Percentiles rank a stretch among this genome's conserved stretches.
phyloP scores from a whole-genome alignment of 202 grass and related monocot species.

The Musa balbisiana region DNA sequence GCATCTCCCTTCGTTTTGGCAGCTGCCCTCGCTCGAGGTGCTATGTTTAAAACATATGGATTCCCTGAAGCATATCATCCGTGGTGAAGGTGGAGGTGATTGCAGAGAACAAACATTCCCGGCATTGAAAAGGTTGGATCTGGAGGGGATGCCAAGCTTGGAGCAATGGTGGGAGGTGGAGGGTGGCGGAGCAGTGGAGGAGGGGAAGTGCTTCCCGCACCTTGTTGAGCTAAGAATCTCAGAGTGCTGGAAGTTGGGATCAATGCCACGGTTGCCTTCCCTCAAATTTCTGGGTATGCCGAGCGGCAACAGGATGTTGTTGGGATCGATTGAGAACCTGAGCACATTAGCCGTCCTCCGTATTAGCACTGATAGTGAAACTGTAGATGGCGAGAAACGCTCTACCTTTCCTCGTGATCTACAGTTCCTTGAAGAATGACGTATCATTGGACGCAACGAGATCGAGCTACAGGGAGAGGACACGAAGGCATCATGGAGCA shows the following conservation, averaged over 20 bases:
- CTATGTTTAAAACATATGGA: constrained; percentile 23
- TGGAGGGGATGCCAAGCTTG: neutral
- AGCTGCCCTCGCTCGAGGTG: constrained; percentile 20
- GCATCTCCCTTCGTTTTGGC: constrained; percentile 27
- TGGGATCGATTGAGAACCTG: too few species aligned
- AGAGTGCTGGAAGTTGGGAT: neutral
- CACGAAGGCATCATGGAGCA: neutral
- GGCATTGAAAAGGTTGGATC: neutral
- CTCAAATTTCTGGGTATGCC: too few species aligned
- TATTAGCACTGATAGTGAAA: too few species aligned
- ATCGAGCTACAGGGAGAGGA: neutral
- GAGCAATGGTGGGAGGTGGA: neutral
- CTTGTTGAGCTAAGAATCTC: neutral
- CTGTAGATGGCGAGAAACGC: too few species aligned
- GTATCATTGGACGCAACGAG: neutral
- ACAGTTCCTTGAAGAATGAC: neutral
- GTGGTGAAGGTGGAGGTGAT: neutral
- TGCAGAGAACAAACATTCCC: neutral
- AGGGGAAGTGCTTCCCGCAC: neutral
- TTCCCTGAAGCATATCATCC: neutral
- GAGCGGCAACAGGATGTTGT: too few species aligned
- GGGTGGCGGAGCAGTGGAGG: neutral
- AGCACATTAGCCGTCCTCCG: too few species aligned
- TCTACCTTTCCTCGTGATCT: too few species aligned
- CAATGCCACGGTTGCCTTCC: neutral